Percentiles rank a stretch among this genome's conserved stretches.
phyloP scores from a whole-genome alignment of 2,329 filamentous ascomycete species.

The Penicillium sclerotigenum region DNA sequence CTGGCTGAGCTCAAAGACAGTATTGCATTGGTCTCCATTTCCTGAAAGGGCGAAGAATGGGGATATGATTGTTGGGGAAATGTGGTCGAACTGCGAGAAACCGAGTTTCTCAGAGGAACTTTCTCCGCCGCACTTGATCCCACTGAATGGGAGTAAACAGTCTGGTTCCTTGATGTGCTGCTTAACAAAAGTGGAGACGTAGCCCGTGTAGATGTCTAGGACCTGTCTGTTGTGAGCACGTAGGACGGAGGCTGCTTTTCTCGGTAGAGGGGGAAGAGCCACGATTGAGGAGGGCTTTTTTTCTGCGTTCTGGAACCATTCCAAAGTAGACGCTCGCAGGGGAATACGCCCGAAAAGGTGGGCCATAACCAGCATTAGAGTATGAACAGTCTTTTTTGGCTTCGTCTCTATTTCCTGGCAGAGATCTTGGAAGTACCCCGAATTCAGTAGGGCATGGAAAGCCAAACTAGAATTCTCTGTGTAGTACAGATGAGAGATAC shows the following conservation, averaged over 20 bases:
- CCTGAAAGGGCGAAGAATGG: conserved; percentile 71
- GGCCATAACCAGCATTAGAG: conserved; percentile 65
- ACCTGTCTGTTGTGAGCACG: conserved; percentile 63
- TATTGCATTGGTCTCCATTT: conserved; percentile 60
- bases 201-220: conserved; percentile 63
- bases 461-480: conserved; percentile 73
- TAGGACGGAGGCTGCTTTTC: conserved; percentile 55
- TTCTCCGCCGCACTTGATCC: conserved; percentile 31
- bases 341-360: conserved; percentile 64
- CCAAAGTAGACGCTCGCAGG: conserved; percentile 46
- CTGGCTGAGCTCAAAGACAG: conserved; percentile 64
- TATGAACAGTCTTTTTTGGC: conserved; percentile 51
- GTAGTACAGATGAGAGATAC: conserved; percentile 71
- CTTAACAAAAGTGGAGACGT: conserved; percentile 65
- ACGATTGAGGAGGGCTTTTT: conserved; percentile 62
- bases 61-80: conserved; percentile 28
- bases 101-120: background rate
- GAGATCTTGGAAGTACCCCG: conserved; percentile 66
- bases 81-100: background rate
- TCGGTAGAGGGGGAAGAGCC: conserved; percentile 62
- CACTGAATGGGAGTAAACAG: conserved; percentile 57
- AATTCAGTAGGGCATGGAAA: conserved; percentile 70
- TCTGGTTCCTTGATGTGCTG: conserved; percentile 60
- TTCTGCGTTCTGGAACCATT: conserved; percentile 42
- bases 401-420: conserved; percentile 57